Conservation (phyloP, 768 basidiomycete species). For the Hirschioporus abietinus region DNA sequence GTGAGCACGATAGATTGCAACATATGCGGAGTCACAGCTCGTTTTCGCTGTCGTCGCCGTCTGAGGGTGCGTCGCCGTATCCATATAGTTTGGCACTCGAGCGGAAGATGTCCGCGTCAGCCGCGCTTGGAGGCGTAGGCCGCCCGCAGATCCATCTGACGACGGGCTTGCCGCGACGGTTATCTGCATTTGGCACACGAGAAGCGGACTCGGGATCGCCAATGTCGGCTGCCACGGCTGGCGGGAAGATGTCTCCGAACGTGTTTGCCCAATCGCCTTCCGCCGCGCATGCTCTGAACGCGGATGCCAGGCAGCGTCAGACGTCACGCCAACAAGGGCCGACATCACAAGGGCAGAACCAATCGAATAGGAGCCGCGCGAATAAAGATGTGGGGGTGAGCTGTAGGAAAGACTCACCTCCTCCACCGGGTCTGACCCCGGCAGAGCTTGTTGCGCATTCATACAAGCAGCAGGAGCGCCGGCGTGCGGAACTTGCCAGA, state of each 20-base stretch:
- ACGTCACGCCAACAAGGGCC: background rate
- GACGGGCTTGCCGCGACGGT: background rate
- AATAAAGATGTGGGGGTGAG: background rate
- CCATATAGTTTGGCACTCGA: background rate
- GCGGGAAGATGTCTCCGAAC: background rate
- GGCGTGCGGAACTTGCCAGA: conserved; percentile 18
- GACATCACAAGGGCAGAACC: background rate
- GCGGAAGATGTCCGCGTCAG: background rate
- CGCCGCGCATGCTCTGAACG: background rate
- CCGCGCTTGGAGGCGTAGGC: background rate
- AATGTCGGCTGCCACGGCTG: background rate
- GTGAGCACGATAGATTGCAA: background rate
- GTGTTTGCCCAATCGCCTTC: background rate
- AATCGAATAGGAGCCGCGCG: background rate
- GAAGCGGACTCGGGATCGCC: background rate
- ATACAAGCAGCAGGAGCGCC: conserved; percentile 41
- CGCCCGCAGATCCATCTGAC: background rate
- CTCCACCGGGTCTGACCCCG: conserved; percentile 32
- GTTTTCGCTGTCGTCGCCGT: background rate
- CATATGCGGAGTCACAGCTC: background rate
- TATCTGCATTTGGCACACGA: background rate
- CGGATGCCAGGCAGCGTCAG: background rate
- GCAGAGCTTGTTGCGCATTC: conserved; percentile 41
- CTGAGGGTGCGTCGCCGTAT: background rate
- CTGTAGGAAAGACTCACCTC: background rate